Evolutionary conservation across 164 flowering plant genomes (phyloP), one percentile per base, ranked within the genome.

Genomic region (Liquidambar formosana): DNA sequence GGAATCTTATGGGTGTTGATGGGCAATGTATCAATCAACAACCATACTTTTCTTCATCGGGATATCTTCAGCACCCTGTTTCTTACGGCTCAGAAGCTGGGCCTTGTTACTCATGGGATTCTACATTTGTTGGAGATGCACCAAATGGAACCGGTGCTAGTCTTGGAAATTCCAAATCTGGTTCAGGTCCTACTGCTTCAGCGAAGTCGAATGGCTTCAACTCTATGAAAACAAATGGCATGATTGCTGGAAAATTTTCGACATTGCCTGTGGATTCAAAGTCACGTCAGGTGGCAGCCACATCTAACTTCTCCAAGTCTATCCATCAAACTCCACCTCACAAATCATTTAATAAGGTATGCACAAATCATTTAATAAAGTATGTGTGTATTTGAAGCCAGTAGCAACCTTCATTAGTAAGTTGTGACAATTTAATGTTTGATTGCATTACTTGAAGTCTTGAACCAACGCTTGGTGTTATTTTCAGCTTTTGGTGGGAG

Each of bases 291-390:
- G 60, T 64, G 53, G 44, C 70, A 1, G 65, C 59, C 28, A 48
- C 78, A 6, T 46, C 66, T 33, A 69, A 71, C 52, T 73, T 73
- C 38, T 69, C 87, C 8, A 72, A 76, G 59, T 54, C 83, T 51
- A 21, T 67, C 27, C 56, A 58, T 52, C 61, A 70, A n/a, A 57
- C 46, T 56, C 80, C 72, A 47, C 69, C 75, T 66, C 19, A 59
- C 54, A 75, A 73, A 59, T 61, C 82, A 18, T 63, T 72, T 19
- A 73, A 64, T 71, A 83, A 87, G 87, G 88, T 87, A 72, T n/a
- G n/a, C 19, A 59, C 54, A 75, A 73, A 59, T 61, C 82, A 18
- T 63, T 72, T 19, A 73, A 64, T 71, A 83, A 87, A 86, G 88
- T 87, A 72, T 15, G 11, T 48, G n/a, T 22, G 25, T 5, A 27